These are phyloP conservation scores for Aquilaria sinensis DNA, from an alignment of 345 rosid genomes.

Conservation along the genomic window DNA sequence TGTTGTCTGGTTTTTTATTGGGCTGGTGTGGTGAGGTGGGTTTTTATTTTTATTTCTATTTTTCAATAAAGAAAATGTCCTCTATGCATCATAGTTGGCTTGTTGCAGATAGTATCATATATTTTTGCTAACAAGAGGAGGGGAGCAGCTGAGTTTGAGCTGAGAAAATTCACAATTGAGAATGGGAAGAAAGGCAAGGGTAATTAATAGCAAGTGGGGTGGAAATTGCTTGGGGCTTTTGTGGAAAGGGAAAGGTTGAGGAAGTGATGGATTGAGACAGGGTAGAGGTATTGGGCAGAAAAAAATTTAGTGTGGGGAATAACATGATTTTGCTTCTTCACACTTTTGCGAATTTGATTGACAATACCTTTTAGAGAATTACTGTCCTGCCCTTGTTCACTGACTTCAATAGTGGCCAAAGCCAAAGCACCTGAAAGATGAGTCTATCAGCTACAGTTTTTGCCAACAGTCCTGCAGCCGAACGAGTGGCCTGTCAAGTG, in stretches of 20 bases:
- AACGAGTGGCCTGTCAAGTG: too few species aligned
- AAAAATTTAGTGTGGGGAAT: constrained; percentile 18
- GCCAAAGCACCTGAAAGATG: constrained; percentile 8
- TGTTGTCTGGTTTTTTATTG: too few species aligned
- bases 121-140: constrained; percentile 14
- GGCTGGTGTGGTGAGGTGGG: constrained; percentile 2
- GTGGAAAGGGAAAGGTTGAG: constrained; percentile 18
- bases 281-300: constrained; percentile 22
- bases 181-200: constrained; percentile 2
- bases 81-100: constrained; percentile 1
- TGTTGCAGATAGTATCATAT: constrained; percentile 6
- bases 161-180: not conserved
- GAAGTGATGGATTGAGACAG: constrained; percentile 26
- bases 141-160: constrained; percentile 10
- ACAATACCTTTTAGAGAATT: constrained; percentile 39
- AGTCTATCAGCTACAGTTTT: constrained; percentile 11
- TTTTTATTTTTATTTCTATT: constrained; percentile 1
- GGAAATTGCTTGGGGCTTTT: constrained; percentile 17
- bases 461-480: not conserved
- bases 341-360: constrained; percentile 31
- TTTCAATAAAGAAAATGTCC: too few species aligned
- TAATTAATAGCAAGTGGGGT: constrained; percentile 1
- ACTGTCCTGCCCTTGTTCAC: constrained; percentile 26
- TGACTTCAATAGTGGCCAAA: constrained; percentile 2
- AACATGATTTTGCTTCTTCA: constrained; percentile 44